Evolutionary conservation across 2,329 filamentous ascomycete species (phyloP), one percentile per base, ranked within the genome.

Genomic region (Trichophyton schoenleinii): DNA sequence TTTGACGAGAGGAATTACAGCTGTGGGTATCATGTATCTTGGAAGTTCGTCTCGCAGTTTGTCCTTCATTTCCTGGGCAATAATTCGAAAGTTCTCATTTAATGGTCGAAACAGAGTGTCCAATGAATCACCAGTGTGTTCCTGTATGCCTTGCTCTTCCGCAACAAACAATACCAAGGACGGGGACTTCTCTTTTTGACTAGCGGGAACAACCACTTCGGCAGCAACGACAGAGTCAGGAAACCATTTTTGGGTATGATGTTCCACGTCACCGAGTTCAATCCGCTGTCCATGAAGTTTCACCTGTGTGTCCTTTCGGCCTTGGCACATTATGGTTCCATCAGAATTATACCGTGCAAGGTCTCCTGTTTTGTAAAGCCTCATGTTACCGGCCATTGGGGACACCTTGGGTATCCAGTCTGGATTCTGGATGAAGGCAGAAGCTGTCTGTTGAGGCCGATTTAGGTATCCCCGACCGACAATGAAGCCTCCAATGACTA

Each of bases 401-500:
- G 15, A 28, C 7, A 61, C 68, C 63, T 25, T 67, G 63, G 75
- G 3, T 79, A 25, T 36, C 62, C 62, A 63, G 8, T 52, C 36
- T 15, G 66, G 66, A 34, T 61, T 63, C 5, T 60, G 2, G 67
- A 68, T 60, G 68, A 75, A 60, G 22, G 63, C 36, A 59, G 61
- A 18, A 44, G 46, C 62, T 49, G 71, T 77, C 57, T 69, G 68
- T 3, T 67, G 64, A n/a, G 67, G 66, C 20, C 71, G 65, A 38
- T 71, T 68, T 0, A 76, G 62, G 63, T 78, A 78, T 4, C 67
- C 74, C 3, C 67, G 65, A 2, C 68, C 72, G 0, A 76, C 63
- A 3, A 68, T 63, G 3, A 68, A 72, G 9, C 73, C 73, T 60
- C 71, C 68, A 5, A 76, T 63, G 7, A 72, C 63, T 0, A 77